Base-by-base conservation (phyloP, 805 yeast species). In the Spathaspora boniae region DNA sequence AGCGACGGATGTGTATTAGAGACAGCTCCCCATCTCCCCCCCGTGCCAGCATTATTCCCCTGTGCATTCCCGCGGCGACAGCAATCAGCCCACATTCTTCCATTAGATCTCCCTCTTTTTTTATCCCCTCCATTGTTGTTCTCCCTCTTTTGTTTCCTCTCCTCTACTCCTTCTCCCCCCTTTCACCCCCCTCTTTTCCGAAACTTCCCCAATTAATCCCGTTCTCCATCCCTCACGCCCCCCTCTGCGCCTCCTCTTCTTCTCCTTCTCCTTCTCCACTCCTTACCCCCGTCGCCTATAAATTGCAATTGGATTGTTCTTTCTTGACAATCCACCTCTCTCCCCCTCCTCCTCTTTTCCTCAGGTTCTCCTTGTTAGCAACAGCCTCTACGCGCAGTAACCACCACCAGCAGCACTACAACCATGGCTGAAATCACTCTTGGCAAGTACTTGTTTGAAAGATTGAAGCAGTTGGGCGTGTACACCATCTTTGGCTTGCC, bases 401-500 rank as follows among this genome's bases (percentile, higher is more conserved):
- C n/a, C n/a, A n/a, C n/a, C n/a, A n/a, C n/a, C n/a, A n/a, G n/a
- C n/a, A n/a, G n/a, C n/a, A n/a, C n/a, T n/a, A 22, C 12, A 28
- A 43, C 26, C 16, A 62, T 61, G 66, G 31, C 65, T 8, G 60
- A 55, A 42, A 54, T 63, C 22, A 45, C 68, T 12, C 51, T 63
- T 42, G 70, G 68, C 31, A 55, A 62, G 46, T 64, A 58, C 44
- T 57, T 64, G 41, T 63, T 63, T 38, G 68, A 63, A 47, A 55
- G 70, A 47, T 51, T 64, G 41, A 51, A 51, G 49, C 70, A 64
- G 48, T 54, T 64, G 26, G 47, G 51, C 23, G 63, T 64, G 29
- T 48, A 51, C 18, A 62, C 68, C 34, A 53, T 64, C 36, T 64
- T 64, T 38, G 70, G 70, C 4, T 56, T 64, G 31, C 68, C 70